Base-by-base conservation (phyloP, 805 yeast genomes). In the Pichia membranifaciens region DNA sequence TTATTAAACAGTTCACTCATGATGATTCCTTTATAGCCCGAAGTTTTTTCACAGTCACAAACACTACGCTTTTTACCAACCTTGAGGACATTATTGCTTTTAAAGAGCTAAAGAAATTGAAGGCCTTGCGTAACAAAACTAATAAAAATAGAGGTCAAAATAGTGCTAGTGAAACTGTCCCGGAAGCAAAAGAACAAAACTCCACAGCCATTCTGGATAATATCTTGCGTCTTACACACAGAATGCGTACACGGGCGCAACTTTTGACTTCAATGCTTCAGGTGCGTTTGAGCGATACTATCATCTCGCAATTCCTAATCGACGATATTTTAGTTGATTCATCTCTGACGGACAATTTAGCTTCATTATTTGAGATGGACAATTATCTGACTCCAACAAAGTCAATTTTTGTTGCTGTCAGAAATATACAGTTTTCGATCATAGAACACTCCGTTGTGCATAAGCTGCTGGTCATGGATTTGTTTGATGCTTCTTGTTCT, bases 261-360 rank as follows among this genome's bases (percentile, higher is more conserved):
- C 38, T 61, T 9, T 28, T 60, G 17, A 52, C 58, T n/a, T 39
- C 58, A 10, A 33, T 44, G 16, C n/a, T 58, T 22, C 45, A 47
- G 22, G 9, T 60, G 2, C 32, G 45, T 3, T 31, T 61, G 8
- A 38, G 42, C 7, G 54, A 55, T 2, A 48, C 47, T 5, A 17
- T 60, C 7, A 21, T 44, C 2, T 29, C 45, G 4, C 41, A 49
- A 17, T 31, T 59, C 18, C 28, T 50, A 15, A 16, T 59, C 10
- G 64, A 60, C 41, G 67, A 63, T 48, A 44, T 57, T 2, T 42
- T 58, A 2, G 16, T 60, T 10, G 66, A 62, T 51, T 57, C 62
- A 3, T 54, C 65, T 4, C 45, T 54, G 5, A 49, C 59, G 6
- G 59, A 56, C 45, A 59, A 57, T 33, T 31, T 54, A 18, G 49